Evolutionary conservation across 345 rosid species (phyloP).

Genomic region (Gossypium rotundifolium): DNA sequence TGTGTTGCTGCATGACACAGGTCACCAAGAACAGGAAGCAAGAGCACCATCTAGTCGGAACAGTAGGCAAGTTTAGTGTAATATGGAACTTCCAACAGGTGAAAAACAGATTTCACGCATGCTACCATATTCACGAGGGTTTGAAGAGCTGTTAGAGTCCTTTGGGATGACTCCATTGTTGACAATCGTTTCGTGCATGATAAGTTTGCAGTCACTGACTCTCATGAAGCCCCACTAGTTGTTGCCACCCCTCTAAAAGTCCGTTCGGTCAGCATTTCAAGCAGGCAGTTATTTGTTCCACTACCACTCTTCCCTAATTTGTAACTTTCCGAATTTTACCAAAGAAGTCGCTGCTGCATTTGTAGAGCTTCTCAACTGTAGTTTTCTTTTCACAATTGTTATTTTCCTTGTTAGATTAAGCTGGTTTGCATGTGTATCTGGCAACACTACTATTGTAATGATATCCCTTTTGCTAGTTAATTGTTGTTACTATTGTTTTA

Average conservation of each 20-base stretch:
- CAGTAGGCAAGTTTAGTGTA: constrained; percentile 95
- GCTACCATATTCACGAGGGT: constrained; percentile 70
- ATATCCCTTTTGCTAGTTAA: too few species aligned
- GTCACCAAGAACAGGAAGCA: constrained; percentile 75
- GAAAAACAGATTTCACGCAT: constrained; percentile 68
- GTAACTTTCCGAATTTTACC: not conserved
- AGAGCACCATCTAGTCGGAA: constrained; percentile 79
- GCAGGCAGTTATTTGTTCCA: constrained; percentile 29
- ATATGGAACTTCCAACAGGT: constrained; percentile 83
- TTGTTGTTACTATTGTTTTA: too few species aligned
- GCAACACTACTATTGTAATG: too few species aligned
- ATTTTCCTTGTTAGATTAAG: not conserved
- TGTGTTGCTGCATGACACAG: constrained; percentile 24
- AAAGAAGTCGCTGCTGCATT: constrained; percentile 6
- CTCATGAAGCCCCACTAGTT: constrained; percentile 96
- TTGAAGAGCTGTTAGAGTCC: constrained; percentile 87
- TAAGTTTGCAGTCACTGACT: constrained; percentile 79
- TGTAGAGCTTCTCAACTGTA: not conserved
- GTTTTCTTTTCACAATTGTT: not conserved
- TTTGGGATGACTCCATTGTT: constrained; percentile 83
- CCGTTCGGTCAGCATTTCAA: constrained; percentile 94
- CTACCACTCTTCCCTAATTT: not conserved
- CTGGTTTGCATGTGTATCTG: not conserved
- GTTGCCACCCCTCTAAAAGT: constrained; percentile 95
- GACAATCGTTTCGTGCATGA: constrained; percentile 98